A percentile compares a stretch with the other conserved stretches of the same genome.
Evolutionary conservation across 73 alveolate genomes (phyloP).

Genomic region (Paramecium biaurelia): DNA sequence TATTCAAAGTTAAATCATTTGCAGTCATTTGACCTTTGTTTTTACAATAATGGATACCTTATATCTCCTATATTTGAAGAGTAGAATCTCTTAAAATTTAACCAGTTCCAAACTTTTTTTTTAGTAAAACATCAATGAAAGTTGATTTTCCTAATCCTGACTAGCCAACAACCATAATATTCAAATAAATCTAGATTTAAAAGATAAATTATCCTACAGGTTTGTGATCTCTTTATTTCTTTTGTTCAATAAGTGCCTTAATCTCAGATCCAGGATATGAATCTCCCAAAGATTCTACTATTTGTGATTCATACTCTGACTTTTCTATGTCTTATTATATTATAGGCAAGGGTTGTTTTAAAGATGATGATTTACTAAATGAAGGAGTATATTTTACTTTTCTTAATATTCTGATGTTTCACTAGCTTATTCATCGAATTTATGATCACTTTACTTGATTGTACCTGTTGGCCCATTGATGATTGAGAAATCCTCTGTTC

Average conservation of each 20-base stretch:
- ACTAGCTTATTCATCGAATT: slow-evolving; percentile 13
- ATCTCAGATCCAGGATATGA: slow-evolving; percentile 42
- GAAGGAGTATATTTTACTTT: background rate
- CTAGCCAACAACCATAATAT: slow-evolving; percentile 56
- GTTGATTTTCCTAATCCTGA: slow-evolving; percentile 63
- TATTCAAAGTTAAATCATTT: background rate
- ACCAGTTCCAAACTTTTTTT: background rate
- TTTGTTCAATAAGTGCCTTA: background rate
- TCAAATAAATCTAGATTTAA: background rate
- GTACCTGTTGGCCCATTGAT: slow-evolving; percentile 1
- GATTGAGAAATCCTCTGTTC: slow-evolving; percentile 41
- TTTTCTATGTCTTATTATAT: background rate
- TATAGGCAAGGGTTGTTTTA: background rate
- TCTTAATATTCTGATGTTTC: slow-evolving; percentile 28
- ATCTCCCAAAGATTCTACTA: background rate
- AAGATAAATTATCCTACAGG: background rate
- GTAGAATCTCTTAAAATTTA: slow-evolving; percentile 30
- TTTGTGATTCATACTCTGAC: slow-evolving; percentile 47
- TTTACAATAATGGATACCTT: background rate
- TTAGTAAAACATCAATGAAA: slow-evolving; percentile 51
- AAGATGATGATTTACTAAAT: background rate
- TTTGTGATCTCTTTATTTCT: background rate
- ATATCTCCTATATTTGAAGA: background rate
- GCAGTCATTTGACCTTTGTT: background rate
- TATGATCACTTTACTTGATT: slow-evolving; percentile 14